phyloP scores from a whole-genome alignment of 202 grass and related monocot genomes.

The Setaria italica region DNA sequence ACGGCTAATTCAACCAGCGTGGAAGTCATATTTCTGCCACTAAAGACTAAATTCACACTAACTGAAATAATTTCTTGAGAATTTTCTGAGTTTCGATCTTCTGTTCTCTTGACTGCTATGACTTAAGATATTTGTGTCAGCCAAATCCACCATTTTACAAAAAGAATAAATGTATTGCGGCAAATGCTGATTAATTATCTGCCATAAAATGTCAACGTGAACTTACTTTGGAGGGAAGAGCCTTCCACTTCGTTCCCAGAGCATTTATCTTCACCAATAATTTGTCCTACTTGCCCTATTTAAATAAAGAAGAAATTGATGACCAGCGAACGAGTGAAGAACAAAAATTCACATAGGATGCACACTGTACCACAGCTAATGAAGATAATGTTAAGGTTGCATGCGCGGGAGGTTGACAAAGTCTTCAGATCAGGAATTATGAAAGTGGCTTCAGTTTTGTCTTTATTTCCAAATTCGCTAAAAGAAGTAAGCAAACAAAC shows the following conservation, averaged over 20 bases:
- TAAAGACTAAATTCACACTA: not conserved
- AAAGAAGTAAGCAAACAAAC: conserved; percentile 69
- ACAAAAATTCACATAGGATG: conserved; percentile 35
- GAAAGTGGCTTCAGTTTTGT: conserved; percentile 80
- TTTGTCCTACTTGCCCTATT: conserved; percentile 59
- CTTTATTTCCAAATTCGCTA: conserved; percentile 72
- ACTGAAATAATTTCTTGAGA: not conserved
- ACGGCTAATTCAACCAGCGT: not conserved
- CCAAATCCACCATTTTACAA: not conserved
- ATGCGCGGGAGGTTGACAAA: conserved; percentile 62
- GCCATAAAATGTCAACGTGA: conserved; percentile 36
- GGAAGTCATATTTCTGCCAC: conserved; percentile 1
- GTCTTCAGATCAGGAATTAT: conserved; percentile 83
- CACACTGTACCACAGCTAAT: conserved; percentile 70
- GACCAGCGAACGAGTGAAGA: conserved; percentile 24
- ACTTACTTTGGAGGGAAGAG: conserved; percentile 76
- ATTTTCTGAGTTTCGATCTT: not conserved
- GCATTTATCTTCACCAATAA: conserved; percentile 54
- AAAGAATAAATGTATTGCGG: not conserved
- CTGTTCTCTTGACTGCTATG: not conserved
- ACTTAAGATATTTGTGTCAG: not conserved
- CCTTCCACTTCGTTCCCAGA: conserved; percentile 44
- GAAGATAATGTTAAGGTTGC: conserved; percentile 81
- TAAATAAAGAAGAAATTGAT: conserved; percentile 37
- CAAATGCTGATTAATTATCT: conserved; percentile 4